Percentiles rank a stretch among this genome's conserved stretches.
phyloP scores from a whole-genome alignment of 257 asterid genomes.

The Nicotiana noctiflora region DNA sequence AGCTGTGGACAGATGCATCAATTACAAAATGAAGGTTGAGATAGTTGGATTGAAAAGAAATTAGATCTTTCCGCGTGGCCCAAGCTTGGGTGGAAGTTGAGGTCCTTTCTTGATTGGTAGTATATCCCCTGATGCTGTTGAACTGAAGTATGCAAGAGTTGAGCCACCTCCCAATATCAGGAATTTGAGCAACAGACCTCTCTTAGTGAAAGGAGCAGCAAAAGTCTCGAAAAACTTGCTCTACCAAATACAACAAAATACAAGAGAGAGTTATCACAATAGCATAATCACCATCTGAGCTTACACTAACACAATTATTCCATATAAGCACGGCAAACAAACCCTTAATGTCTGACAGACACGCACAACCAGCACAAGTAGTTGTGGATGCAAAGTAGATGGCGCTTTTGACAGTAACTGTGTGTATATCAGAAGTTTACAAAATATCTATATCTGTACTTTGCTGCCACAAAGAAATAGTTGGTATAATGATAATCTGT shows the following conservation, averaged over 20 bases:
- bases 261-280: not conserved
- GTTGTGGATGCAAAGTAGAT: not conserved
- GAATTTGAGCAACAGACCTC: slow-evolving; percentile 91
- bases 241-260: slow-evolving; percentile 26
- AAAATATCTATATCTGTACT: not conserved
- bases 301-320: not conserved
- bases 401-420: not conserved
- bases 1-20: slow-evolving; percentile 33
- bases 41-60: slow-evolving; percentile 8
- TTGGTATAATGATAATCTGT: not conserved
- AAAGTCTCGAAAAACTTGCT: slow-evolving; percentile 96
- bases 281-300: not conserved
- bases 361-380: not conserved
- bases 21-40: slow-evolving; percentile 13
- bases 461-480: not conserved
- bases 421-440: not conserved
- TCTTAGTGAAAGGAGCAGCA: slow-evolving; percentile 97
- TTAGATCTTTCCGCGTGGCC: slow-evolving; percentile 84
- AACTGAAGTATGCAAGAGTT: slow-evolving; percentile 73
- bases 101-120: slow-evolving; percentile 92
- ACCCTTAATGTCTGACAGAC: slow-evolving; percentile 2
- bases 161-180: slow-evolving; percentile 85
- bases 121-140: slow-evolving; percentile 76
- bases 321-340: not conserved
- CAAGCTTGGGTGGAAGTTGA: slow-evolving; percentile 85